Evolutionary conservation across 208 protist genomes (phyloP), one percentile per base, ranked within the genome.

Genomic region (Angomonas ambiguus): DNA sequence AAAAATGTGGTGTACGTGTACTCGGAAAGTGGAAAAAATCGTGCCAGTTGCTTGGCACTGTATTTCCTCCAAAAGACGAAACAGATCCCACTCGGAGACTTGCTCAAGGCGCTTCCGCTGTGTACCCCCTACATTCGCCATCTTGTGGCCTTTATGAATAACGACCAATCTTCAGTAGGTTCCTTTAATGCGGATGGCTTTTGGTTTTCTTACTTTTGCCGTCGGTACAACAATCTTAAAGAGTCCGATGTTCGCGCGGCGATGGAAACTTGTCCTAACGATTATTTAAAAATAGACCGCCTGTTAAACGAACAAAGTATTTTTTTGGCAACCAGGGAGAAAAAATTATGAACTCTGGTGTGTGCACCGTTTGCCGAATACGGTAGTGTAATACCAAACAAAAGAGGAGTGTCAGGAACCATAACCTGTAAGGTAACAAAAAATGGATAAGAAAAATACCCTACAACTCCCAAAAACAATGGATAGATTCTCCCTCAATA

Each of bases 1-100:
- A 34, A 64, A 1, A 62, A 67, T 27, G 27, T 62, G 34, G 67
- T 75, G 5, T 76, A 74, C 62, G 32, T 77, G 28, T 75, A 68
- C 65, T 76, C 71, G 11, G 48, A 49, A n/a, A 62, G 62, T 6
- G 76, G 76, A 49, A 69, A 69, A n/a, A 68, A 69, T 35, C 51
- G 67, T 8, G 70, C 76, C 38, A 72, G 67, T 27, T 61, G 67
- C 13, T 2, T 77, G 57, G 76, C 71, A 1, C 51, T 71, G 27
- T 22, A 73, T 45, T 77, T 76, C 31, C 59, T 74, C 0, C 42
- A 70, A n/a, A 24, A 71, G 27, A 45, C 34, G 25, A 64, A 76
- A 25, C 49, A 58, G 48, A 30, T 77, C 41, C 33, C 71, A 2
- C 53, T 80, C 32, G 25, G 22, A 6, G 67, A 72, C 27, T 49